Base-by-base conservation (phyloP, 495 filamentous ascomycete genomes). In the Massariosphaeria phaeospora region DNA sequence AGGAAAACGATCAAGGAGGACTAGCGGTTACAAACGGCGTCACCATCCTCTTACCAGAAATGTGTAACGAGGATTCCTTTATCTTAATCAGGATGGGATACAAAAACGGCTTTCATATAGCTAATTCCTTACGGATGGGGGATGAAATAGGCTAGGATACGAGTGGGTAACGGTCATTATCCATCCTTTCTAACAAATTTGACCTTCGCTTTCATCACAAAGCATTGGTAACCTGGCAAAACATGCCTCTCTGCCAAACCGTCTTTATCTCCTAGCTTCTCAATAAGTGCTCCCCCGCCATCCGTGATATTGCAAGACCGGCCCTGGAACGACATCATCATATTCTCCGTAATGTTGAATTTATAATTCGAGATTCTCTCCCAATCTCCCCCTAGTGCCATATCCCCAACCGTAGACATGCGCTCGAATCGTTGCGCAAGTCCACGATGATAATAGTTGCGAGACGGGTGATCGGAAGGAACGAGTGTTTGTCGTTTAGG, bases 331-430 rank as follows among this genome's bases (percentile, higher is more conserved):
- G 41, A 44, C 41, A 26, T 23, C 4, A 15, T 44, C 20, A 44
- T 44, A 15, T 44, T 26, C 23, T 44, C 41, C 23, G 17, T 23
- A 12, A 44, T 44, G 17, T 44, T 26, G 23, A 44, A 44, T 24
- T 44, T 44, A 26, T 26, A 26, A 44, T 44, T 44, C 41, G 41
- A 44, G 41, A 44, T 44, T 15, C 17, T 44, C 41, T 44, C 41
- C 41, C 10, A 23, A 5, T 44, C 41, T 44, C 15, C 41, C 26
- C 41, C 41, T 25, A 44, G 41, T 26, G 23, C 41, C 23, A 23
- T 44, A 21, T 44, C 41, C 20, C 41, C 41, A 26, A 44, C 41
- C 41, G 9, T 21, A 44, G 17, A 23, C 41, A 44, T 44, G 26
- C 36, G 36, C 36, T 40, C 36, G 36, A 40, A 40, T 20, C 36